These are phyloP conservation scores for Moniliella sp. DNA, from an alignment of 1,284 basidiomycete genomes.

Conservation along the genomic window DNA sequence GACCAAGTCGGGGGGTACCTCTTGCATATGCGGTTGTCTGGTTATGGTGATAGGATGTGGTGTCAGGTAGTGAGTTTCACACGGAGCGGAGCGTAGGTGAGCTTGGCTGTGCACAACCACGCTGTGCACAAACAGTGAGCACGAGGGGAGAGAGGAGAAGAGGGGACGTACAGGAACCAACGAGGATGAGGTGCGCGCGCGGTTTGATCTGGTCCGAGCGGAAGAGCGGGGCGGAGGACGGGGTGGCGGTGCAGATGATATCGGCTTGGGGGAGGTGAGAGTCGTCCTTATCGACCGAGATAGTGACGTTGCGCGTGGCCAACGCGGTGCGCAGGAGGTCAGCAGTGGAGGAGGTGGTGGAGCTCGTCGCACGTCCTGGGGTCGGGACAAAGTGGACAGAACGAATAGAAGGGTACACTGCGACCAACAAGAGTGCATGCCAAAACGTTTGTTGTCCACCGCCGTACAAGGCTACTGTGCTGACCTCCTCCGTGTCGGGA, in stretches of 20 bases:
- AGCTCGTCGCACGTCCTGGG: no score
- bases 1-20: slow-evolving; percentile 46
- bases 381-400: slow-evolving; percentile 45
- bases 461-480: slow-evolving; percentile 48
- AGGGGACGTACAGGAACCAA: slow-evolving; percentile 45
- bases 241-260: slow-evolving; percentile 55
- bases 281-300: slow-evolving; percentile 27
- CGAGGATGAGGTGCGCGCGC: slow-evolving; percentile 51
- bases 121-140: no score
- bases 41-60: slow-evolving; percentile 58
- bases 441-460: slow-evolving; percentile 41
- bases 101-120: no score
- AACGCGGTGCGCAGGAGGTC: no score
- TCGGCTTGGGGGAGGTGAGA: slow-evolving; percentile 39
- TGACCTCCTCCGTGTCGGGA: slow-evolving; percentile 31
- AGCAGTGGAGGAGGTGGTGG: no score
- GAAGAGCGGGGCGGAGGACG: slow-evolving; percentile 51
- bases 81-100: no score
- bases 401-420: slow-evolving; percentile 41
- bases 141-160: no score
- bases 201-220: slow-evolving; percentile 42
- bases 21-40: slow-evolving; percentile 47
- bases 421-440: slow-evolving; percentile 49
- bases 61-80: no score
- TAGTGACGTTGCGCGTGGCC: no score